Evolutionary conservation across 768 basidiomycete genomes (phyloP), one percentile per base, ranked within the genome.

Genomic region (Amanita phalloides): DNA sequence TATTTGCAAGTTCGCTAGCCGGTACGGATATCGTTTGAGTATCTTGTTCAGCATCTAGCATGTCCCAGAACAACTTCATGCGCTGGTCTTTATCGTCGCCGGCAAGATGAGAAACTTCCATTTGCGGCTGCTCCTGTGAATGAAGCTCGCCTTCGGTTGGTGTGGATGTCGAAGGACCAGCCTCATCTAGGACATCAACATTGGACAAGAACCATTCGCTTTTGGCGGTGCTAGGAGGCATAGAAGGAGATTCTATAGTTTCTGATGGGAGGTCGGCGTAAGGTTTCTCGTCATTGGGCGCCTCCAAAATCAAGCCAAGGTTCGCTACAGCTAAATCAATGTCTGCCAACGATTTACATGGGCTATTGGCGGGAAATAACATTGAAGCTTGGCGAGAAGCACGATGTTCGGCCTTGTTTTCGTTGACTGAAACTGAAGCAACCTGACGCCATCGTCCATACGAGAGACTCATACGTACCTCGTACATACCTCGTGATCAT

Each of bases 41-140:
- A 28, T 49, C 56, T 57, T 63, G 64, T 52, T 73, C 72, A n/a
- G 60, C 59, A 56, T 76, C 74, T n/a, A 77, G 56, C 17, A 62
- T 60, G 26, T 76, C 70, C 75, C 75, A 77, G 55, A 78, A 73
- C 23, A 64, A 57, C 3, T 60, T 56, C 58, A 64, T 62, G 13
- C 64, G 62, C 36, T 56, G 55, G 42, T 58, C 60, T 53, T 65
- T 54, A 23, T 58, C 50, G 11, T 48, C 6, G 25, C 13, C 3
- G 17, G 25, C 28, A 11, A 11, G 26, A 9, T 14, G 45, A 32
- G n/a, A 20, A 6, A 23, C 7, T 21, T 17, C 32, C 6, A 7
- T n/a, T 14, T 32, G 30, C 14, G 3, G 20, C 4, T 49, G 23
- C 28, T 17, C 39, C 39, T 43, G 39, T 20, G 23, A 30, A n/a